These are phyloP conservation scores for Xylaria telfairii DNA, from an alignment of 495 filamentous ascomycete genomes.

Conservation along the genomic window DNA sequence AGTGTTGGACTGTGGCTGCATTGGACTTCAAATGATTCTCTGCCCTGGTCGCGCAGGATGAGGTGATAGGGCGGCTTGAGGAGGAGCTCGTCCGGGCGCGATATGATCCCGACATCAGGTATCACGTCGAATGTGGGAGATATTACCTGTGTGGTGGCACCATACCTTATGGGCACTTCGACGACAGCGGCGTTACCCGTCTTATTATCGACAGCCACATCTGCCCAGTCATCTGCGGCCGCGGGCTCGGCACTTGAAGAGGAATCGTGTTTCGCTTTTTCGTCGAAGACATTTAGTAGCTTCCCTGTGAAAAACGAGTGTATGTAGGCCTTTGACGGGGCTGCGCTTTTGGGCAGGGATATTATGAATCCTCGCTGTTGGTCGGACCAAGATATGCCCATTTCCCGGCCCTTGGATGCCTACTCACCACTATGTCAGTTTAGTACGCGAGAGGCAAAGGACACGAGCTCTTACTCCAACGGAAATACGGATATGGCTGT, in stretches of 20 bases:
- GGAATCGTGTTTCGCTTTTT: slow-evolving; percentile 17
- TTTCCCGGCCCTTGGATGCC: slow-evolving; percentile 8
- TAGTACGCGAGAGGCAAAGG: not conserved
- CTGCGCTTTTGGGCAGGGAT: slow-evolving; percentile 36
- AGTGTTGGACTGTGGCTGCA: slow-evolving; percentile 49
- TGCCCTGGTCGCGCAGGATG: slow-evolving; percentile 27
- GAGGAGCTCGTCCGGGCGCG: slow-evolving; percentile 46
- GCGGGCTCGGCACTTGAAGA: not conserved
- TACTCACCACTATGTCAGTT: not conserved
- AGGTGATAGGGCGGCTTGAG: slow-evolving; percentile 50
- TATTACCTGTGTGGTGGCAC: not conserved
- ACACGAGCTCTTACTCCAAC: slow-evolving; percentile 34
- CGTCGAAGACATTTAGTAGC: slow-evolving; percentile 39
- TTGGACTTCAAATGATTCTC: slow-evolving; percentile 37
- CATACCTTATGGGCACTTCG: not conserved
- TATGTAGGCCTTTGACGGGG: slow-evolving; percentile 34
- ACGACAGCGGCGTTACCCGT: slow-evolving; percentile 32
- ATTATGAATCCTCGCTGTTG: slow-evolving; percentile 37
- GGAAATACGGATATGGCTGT: slow-evolving; percentile 35
- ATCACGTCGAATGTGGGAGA: slow-evolving; percentile 33
- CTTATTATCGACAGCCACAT: slow-evolving; percentile 36
- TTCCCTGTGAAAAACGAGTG: slow-evolving; percentile 37
- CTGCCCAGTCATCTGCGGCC: slow-evolving; percentile 42
- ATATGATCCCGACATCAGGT: slow-evolving; percentile 38
- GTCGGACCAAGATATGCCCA: not conserved